Evolutionary conservation across 2,329 filamentous ascomycete genomes (phyloP).

Genomic region (Cytospora paraplurivora): DNA sequence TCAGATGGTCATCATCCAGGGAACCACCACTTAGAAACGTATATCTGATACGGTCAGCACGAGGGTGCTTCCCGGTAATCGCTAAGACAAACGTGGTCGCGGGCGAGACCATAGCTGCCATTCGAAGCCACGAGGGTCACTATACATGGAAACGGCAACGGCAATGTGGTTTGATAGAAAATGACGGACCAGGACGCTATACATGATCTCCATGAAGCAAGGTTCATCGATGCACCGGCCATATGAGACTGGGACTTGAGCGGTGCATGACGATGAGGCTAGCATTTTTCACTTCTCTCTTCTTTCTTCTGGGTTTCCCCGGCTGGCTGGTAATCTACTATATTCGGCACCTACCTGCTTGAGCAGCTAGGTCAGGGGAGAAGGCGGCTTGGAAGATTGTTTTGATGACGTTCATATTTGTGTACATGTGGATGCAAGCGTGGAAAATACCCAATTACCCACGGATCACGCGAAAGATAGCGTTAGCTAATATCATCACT

Average conservation of each 20-base stretch:
- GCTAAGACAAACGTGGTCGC: neutral
- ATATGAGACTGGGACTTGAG: neutral
- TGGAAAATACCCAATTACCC: constrained; percentile 11
- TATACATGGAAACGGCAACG: neutral
- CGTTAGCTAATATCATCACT: neutral
- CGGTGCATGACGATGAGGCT: neutral
- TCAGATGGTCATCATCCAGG: neutral
- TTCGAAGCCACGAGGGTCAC: neutral
- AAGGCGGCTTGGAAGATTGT: constrained; percentile 21
- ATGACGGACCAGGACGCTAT: neutral
- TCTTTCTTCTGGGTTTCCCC: neutral
- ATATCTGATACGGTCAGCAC: neutral
- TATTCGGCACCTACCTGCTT: neutral
- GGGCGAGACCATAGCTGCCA: neutral
- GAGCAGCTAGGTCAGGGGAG: neutral
- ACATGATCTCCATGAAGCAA: neutral
- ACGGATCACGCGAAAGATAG: neutral
- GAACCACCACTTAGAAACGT: neutral
- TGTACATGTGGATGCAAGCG: constrained; percentile 8
- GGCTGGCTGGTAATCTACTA: constrained; percentile 5
- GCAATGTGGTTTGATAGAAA: neutral
- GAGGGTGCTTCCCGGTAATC: neutral
- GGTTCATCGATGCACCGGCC: neutral
- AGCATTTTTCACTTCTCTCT: neutral
- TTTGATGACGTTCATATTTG: constrained; percentile 2